A percentile compares a stretch with the other conserved stretches of the same genome.
These are phyloP conservation scores for Volvariella surrecta DNA, from an alignment of 1,284 basidiomycete species.

Conservation along the genomic window DNA sequence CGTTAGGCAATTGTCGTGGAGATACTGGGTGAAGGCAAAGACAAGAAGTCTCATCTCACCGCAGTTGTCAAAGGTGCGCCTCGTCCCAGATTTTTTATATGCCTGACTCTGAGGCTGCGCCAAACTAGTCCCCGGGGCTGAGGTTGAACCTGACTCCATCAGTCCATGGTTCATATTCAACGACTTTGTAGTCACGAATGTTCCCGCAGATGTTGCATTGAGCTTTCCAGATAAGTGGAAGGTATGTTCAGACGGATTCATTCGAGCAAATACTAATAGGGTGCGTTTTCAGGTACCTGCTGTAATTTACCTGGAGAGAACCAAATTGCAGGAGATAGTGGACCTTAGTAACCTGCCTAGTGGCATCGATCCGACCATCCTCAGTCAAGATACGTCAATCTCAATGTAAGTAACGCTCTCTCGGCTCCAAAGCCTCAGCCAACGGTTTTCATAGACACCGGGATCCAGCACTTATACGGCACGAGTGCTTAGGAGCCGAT, in stretches of 20 bases:
- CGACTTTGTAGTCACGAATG: conserved; percentile 86
- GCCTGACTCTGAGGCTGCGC: conserved; percentile 4
- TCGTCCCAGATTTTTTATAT: background rate
- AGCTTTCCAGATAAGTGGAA: conserved; percentile 91
- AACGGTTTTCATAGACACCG: conserved; percentile 50
- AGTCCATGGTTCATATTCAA: conserved; percentile 94
- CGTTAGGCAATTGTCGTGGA: conserved; percentile 75
- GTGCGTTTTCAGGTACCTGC: conserved; percentile 75
- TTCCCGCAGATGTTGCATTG: conserved; percentile 81
- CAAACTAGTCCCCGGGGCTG: conserved; percentile 57
- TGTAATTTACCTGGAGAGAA: conserved; percentile 80
- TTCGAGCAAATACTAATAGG: background rate
- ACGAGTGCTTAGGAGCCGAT: conserved; percentile 61
- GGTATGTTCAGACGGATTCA: conserved; percentile 41
- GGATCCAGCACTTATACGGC: conserved; percentile 66
- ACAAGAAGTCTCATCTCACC: conserved; percentile 80
- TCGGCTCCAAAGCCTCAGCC: background rate
- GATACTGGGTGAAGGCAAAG: conserved; percentile 55
- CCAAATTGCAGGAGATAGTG: conserved; percentile 50
- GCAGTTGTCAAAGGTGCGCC: conserved; percentile 71
- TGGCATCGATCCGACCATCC: conserved; percentile 63
- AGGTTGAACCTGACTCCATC: conserved; percentile 28
- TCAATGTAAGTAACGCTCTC: conserved; percentile 48
- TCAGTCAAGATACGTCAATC: conserved; percentile 84
- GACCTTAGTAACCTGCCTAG: conserved; percentile 64